Evolutionary conservation across 2,329 filamentous ascomycete genomes (phyloP).

Genomic region (Penicillium sp.): DNA sequence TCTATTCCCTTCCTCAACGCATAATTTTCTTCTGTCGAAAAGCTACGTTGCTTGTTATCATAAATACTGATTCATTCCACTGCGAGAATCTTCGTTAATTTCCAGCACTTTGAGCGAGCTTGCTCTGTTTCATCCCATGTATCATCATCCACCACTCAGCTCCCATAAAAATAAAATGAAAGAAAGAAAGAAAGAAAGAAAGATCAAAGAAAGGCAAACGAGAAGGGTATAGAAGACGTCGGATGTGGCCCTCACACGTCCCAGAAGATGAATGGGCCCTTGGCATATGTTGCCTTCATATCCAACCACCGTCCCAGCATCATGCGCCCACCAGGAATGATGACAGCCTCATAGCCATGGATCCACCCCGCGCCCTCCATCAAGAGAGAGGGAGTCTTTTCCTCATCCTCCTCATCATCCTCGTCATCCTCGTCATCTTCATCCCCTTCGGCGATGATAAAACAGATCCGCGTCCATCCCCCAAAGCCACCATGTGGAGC

Average conservation of each 20-base stretch:
- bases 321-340: conserved; percentile 49
- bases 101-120: not conserved
- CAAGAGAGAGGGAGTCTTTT: conserved; percentile 8
- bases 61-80: not conserved
- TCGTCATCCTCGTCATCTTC: not conserved
- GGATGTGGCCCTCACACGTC: conserved; percentile 13
- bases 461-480: conserved; percentile 41
- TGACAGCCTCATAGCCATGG: conserved; percentile 50
- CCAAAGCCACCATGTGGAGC: conserved; percentile 29
- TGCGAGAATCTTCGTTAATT: not conserved
- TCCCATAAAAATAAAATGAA: not conserved
- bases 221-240: not conserved
- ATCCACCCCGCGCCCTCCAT: conserved; percentile 31
- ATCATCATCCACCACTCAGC: not conserved
- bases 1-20: conserved; percentile 19
- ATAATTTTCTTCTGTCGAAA: conserved; percentile 9
- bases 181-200: not conserved
- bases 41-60: conserved; percentile 1
- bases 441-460: conserved; percentile 33
- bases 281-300: conserved; percentile 17
- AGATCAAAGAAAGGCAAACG: not conserved
- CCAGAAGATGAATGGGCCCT: conserved; percentile 39
- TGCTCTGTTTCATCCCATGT: not conserved
- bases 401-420: not conserved
- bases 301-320: conserved; percentile 52